Percentiles rank a stretch among this genome's conserved stretches.
Evolutionary conservation across 2,329 filamentous ascomycete genomes (phyloP).

Genomic region (Aspergillus pseudoglaucus): DNA sequence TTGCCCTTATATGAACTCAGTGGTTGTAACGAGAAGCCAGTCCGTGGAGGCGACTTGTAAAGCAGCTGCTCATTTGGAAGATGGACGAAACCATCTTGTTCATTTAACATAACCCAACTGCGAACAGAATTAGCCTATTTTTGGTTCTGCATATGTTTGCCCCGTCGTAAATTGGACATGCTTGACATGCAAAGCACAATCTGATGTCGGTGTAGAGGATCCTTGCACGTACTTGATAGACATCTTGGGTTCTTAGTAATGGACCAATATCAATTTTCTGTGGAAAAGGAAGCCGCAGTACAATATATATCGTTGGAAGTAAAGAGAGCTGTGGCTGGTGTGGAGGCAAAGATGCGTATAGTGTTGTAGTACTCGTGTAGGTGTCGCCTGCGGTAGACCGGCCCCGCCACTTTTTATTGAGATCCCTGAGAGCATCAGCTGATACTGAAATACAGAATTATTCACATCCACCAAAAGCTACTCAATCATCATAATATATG

Average conservation of each 20-base stretch:
- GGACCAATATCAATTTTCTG: neutral
- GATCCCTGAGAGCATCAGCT: too few relatives aligned
- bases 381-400: too few relatives aligned
- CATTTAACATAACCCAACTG: constrained; percentile 90
- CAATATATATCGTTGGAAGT: too few relatives aligned
- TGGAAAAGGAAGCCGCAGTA: too few relatives aligned
- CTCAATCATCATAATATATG: too few relatives aligned
- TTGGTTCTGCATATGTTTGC: neutral
- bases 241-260: constrained; percentile 21
- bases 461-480: too few relatives aligned
- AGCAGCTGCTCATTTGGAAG: constrained; percentile 77
- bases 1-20: constrained; percentile 59
- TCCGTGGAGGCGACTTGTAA: constrained; percentile 72
- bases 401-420: too few relatives aligned
- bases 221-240: constrained; percentile 35
- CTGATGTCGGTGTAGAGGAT: constrained; percentile 2
- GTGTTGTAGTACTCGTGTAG: too few relatives aligned
- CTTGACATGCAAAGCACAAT: neutral
- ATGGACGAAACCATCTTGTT: constrained; percentile 66
- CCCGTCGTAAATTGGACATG: neutral
- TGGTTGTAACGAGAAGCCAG: constrained; percentile 67
- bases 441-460: too few relatives aligned
- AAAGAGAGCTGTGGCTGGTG: too few relatives aligned
- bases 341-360: too few relatives aligned
- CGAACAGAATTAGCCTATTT: constrained; percentile 2